Percentiles rank a stretch among this genome's conserved stretches.
phyloP scores from a whole-genome alignment of 2,329 filamentous ascomycete species.

The Fusarium sp. region DNA sequence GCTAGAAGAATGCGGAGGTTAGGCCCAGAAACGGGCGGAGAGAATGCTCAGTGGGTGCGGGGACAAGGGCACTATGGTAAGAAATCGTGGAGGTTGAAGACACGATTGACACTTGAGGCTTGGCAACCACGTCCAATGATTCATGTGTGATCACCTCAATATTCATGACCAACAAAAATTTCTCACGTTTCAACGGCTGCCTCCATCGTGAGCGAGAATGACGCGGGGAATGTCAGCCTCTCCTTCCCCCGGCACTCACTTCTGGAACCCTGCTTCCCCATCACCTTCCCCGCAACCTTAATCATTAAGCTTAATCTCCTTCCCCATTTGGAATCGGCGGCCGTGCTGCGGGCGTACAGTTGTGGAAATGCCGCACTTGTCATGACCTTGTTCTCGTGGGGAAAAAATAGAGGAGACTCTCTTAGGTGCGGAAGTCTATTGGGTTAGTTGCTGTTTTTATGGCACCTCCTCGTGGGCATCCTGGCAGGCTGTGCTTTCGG shows the following conservation, averaged over 20 bases:
- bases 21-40: not conserved
- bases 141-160: not conserved
- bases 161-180: not conserved
- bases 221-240: constrained; percentile 16
- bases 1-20: constrained; percentile 8
- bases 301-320: constrained; percentile 37
- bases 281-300: constrained; percentile 31
- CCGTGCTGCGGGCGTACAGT: constrained; percentile 21
- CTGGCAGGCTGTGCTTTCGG: constrained; percentile 8
- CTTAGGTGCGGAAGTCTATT: constrained; percentile 1
- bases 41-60: constrained; percentile 3
- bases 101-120: constrained; percentile 4
- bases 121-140: constrained; percentile 7
- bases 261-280: constrained; percentile 9
- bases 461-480: not conserved
- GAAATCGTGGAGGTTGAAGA: not conserved
- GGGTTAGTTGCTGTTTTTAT: not conserved
- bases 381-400: not conserved
- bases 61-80: not conserved
- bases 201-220: not conserved
- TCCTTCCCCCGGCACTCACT: not conserved
- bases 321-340: constrained; percentile 22
- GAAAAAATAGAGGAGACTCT: not conserved
- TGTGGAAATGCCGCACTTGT: constrained; percentile 29
- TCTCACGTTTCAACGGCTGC: constrained; percentile 6